These are phyloP conservation scores for Phytopythium montanum DNA, from an alignment of 352 stramenopile genomes.

Conservation along the genomic window DNA sequence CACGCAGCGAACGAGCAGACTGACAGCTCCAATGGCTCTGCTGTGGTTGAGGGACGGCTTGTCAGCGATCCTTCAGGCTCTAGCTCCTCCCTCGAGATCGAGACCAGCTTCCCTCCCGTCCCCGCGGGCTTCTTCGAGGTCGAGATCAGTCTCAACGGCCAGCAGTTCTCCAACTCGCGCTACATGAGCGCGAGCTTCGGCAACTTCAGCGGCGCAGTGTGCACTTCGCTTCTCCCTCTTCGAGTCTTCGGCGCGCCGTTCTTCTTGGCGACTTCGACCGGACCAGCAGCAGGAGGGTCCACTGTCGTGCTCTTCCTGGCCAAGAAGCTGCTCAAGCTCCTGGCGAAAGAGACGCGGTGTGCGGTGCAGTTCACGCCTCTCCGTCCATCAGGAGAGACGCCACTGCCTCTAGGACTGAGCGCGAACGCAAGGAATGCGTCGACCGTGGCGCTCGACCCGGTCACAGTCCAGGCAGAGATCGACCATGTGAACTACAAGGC, in stretches of 20 bases:
- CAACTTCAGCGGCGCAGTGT: constrained; percentile 60
- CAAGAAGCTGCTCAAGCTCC: constrained; percentile 43
- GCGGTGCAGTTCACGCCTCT: constrained; percentile 55
- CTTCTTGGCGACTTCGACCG: constrained; percentile 56
- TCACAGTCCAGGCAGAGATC: constrained; percentile 44
- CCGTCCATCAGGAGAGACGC: constrained; percentile 8
- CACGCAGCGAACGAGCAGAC: constrained; percentile 8
- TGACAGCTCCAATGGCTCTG: constrained; percentile 1
- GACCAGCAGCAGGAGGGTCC: constrained; percentile 55
- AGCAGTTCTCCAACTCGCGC: constrained; percentile 55
- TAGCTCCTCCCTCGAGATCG: constrained; percentile 2
- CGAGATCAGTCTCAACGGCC: constrained; percentile 61
- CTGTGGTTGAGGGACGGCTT: not conserved
- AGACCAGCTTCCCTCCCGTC: constrained; percentile 26
- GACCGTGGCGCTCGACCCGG: constrained; percentile 17
- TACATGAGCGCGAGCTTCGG: constrained; percentile 57
- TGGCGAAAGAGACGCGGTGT: constrained; percentile 47
- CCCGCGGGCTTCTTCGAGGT: constrained; percentile 53
- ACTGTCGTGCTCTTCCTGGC: constrained; percentile 52
- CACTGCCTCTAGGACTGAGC: not conserved
- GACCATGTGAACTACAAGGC: constrained; percentile 38
- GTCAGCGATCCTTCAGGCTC: not conserved
- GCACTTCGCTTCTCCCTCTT: constrained; percentile 56
- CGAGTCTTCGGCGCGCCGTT: constrained; percentile 57
- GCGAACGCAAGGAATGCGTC: not conserved